Evolutionary conservation across 192 early-diverging fungal genomes (phyloP).

Genomic region (Umbelopsis ramanniana): DNA sequence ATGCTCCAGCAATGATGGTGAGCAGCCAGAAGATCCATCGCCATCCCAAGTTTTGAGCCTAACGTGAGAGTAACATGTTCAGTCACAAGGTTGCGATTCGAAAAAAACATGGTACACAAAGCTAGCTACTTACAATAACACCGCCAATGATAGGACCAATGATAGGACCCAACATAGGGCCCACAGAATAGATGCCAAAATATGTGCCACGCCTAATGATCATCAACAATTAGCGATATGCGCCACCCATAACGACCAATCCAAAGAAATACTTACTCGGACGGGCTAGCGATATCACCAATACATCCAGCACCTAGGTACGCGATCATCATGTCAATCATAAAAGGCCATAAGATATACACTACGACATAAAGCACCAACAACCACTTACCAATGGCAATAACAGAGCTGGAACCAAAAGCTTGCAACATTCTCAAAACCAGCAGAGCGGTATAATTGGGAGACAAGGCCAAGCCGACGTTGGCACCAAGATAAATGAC

Average conservation of each 20-base stretch:
- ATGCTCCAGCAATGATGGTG: background rate
- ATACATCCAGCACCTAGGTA: conserved; percentile 3
- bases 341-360: background rate
- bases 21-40: conserved; percentile 17
- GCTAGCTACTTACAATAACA: conserved; percentile 1
- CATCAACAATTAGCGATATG: background rate
- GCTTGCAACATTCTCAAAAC: conserved; percentile 41
- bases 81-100: background rate
- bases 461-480: conserved; percentile 31
- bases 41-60: conserved; percentile 24
- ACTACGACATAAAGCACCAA: background rate
- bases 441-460: conserved; percentile 30
- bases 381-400: conserved; percentile 31
- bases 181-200: conserved; percentile 15
- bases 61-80: background rate
- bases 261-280: background rate
- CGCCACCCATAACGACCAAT: background rate
- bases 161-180: conserved; percentile 14
- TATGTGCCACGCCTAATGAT: conserved; percentile 20
- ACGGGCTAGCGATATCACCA: conserved; percentile 18
- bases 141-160: conserved; percentile 12
- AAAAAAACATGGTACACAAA: background rate
- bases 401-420: conserved; percentile 39
- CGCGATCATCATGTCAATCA: background rate
- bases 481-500: conserved; percentile 36